These are phyloP conservation scores for Lentinula boryana DNA, from an alignment of 768 basidiomycete genomes.

Conservation along the genomic window DNA sequence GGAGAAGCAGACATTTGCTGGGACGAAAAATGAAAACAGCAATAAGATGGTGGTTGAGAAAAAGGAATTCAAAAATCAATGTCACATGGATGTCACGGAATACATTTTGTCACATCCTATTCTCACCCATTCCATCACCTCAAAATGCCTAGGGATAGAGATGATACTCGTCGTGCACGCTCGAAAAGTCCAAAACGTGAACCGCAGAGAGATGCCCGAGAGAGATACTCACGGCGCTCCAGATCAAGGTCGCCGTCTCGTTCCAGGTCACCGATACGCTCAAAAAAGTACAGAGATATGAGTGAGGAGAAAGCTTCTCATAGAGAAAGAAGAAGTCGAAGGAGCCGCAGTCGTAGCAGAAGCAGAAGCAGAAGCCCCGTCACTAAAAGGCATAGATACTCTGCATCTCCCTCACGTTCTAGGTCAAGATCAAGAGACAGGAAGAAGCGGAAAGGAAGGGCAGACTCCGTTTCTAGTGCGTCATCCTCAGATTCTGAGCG, in stretches of 20 bases:
- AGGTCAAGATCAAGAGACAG: constrained; percentile 30
- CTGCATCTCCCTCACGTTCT: constrained; percentile 13
- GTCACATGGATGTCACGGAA: neutral
- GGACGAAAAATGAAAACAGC: neutral
- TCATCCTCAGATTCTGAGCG: constrained; percentile 36
- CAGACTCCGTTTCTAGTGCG: constrained; percentile 35
- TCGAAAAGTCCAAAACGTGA: constrained; percentile 1
- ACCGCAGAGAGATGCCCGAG: neutral
- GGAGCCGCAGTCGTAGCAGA: neutral
- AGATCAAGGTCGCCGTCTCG: neutral
- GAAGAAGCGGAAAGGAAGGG: constrained; percentile 16
- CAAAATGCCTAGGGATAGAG: neutral
- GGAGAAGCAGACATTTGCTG: constrained; percentile 25
- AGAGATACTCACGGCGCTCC: neutral
- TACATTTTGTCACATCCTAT: neutral
- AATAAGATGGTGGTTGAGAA: neutral
- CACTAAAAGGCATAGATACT: neutral
- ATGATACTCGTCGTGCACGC: neutral
- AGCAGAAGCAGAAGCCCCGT: constrained; percentile 4
- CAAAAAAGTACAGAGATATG: neutral
- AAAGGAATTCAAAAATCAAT: neutral
- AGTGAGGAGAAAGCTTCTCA: neutral
- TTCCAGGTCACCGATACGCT: neutral
- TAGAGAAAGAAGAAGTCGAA: neutral
- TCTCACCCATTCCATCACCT: neutral